Base-by-base conservation (phyloP, 768 basidiomycete genomes). In the Boletus vermiculosoides region DNA sequence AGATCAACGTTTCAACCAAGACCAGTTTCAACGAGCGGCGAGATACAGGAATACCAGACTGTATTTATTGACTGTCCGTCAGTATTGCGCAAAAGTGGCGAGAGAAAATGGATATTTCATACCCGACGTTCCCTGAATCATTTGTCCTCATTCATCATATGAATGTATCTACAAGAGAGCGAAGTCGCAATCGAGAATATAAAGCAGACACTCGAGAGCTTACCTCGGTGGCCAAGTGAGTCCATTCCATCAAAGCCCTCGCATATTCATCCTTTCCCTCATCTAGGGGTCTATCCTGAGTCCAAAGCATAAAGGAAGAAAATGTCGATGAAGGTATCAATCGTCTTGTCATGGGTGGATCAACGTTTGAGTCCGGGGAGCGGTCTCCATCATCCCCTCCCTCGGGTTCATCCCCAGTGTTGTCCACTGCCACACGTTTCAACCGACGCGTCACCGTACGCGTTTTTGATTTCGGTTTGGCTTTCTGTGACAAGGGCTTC, bases 201-300 rank as follows among this genome's bases (percentile, higher is more conserved):
- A 28, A 12, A 31, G 18, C 25, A 30, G 22, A 22, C 15, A 30
- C 3, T 28, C 46, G 36, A 36, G 8, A 37, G 66, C 78, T 7
- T 58, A 90, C 91, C 78, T 87, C 82, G 23, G 77, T 72, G 15
- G 87, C 80, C 28, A 92, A 72, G 22, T 61, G 74, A 39, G 82
- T 82, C 90, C 92, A 93, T 67, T 93, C 91, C 0, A 72, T 77
- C 58, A 93, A 65, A 3, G 86, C 74, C 16, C 88, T 78, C 45
- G 80, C 69, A 68, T 92, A 93, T 63, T 90, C 89, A 64, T 93
- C 91, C 40, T 73, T 77, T 4, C 79, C 81, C 50, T 84, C 84
- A 58, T 92, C 85, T 1, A 88, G 82, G 0, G 83, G 81, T 22
- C 81, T 79, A 69, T 93, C 92, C 5, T 86, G 80, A 56, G 84